Conservation (phyloP, 2,329 filamentous ascomycete genomes). For the Fusarium austroafricanum region DNA sequence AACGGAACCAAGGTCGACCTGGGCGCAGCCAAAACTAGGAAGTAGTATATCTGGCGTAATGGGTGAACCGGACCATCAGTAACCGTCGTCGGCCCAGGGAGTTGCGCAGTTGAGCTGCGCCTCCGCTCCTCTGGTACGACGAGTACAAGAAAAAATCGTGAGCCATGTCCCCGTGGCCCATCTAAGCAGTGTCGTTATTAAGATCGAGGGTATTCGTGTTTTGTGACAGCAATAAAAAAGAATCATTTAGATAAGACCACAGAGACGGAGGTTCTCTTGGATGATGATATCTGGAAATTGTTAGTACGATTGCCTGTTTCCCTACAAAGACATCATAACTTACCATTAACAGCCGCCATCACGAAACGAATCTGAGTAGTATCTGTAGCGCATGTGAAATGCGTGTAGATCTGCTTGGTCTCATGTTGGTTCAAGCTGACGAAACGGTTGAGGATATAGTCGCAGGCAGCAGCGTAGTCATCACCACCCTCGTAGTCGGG, state of each 20-base stretch:
- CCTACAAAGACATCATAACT: conserved; percentile 47
- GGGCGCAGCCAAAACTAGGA: conserved; percentile 43
- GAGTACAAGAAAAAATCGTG: conserved; percentile 53
- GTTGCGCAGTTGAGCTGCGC: conserved; percentile 37
- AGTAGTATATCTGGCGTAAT: conserved; percentile 38
- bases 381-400: conserved; percentile 98
- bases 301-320: conserved; percentile 54
- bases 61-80: conserved; percentile 31
- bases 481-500: conserved; percentile 94
- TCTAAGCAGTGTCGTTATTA: conserved; percentile 54
- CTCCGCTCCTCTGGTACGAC: conserved; percentile 46
- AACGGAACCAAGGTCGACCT: conserved; percentile 47
- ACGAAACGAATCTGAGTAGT: conserved; percentile 99
- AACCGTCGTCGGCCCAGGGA: conserved; percentile 27
- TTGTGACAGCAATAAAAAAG: conserved; percentile 52
- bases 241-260: conserved; percentile 86
- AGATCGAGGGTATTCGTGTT: conserved; percentile 59
- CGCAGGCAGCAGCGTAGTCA: conserved; percentile 94
- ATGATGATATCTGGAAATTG: conserved; percentile 90
- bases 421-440: conserved; percentile 98
- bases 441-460: conserved; percentile 99
- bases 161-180: conserved; percentile 55
- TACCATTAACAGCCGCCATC: conserved; percentile 99
- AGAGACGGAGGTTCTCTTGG: conserved; percentile 97
- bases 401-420: conserved; percentile 99